Base-by-base conservation (phyloP, 1,284 basidiomycete species). In the Trichosporon sp. region DNA sequence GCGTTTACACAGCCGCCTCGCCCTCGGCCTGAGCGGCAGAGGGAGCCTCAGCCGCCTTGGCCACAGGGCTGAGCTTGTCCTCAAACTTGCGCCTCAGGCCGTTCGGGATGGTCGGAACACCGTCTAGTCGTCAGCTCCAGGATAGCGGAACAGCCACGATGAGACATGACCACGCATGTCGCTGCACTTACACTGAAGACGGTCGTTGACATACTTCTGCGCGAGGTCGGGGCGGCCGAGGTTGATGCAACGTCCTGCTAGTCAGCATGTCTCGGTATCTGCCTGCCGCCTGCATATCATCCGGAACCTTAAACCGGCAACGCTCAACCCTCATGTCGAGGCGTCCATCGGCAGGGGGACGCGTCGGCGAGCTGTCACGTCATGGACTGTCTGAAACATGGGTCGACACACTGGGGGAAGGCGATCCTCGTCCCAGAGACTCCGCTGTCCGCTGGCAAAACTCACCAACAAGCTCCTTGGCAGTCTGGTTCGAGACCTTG, bases 161-260 rank as follows among this genome's bases (percentile, higher is more conserved):
- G 23, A 21, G 21, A 6, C 44, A 51, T 51, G 7, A 6, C 4
- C 1, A 23, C 21, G 18, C 44, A 23, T 23, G 44, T 12, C 9
- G 3, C 12, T 51, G 38, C 12, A 70, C 69, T 65, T 31, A 73
- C 72, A 73, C 42, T 68, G 62, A 67, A 71, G 53, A 53, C 56
- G 53, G 70, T 73, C 63, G 6, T 25, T 11, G 29, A 35, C 58
- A 63, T 66, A 71, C 62, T 66, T 62, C 27, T 70, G 51, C 11
- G 72, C 72, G n/a, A 73, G 66, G 47, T 73, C 72, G 21, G 68
- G 62, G 35, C 70, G 68, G 8, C 68, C 70, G 27, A 73, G 68
- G 66, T 70, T 70, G 67, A 73, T 66, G 65, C 72, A 73, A 31
- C 72, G 72, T 31, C 72, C 70, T 72, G 64, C n/a, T 5, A 0